Evolutionary conservation across 306 rosid genomes (phyloP).

Genomic region (Geum urbanum): DNA sequence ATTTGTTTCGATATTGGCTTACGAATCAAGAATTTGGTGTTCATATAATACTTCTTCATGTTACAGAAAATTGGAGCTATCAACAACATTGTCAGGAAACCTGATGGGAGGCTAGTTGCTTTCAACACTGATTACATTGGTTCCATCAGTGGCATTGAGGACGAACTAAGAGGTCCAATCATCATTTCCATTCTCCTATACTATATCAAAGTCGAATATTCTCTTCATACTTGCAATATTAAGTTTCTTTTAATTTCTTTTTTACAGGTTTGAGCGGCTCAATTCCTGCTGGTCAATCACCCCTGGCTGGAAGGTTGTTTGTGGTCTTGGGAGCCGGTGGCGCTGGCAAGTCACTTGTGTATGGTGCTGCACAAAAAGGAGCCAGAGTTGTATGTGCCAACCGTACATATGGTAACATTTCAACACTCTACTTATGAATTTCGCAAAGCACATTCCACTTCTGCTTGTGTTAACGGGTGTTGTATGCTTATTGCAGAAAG

Average conservation of each 20-base stretch:
- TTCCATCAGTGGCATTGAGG: slow-evolving; percentile 31
- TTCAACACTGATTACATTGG: slow-evolving; percentile 33
- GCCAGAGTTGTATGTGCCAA: slow-evolving; percentile 47
- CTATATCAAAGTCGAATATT: neutral
- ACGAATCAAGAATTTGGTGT: neutral
- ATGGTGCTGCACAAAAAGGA: slow-evolving; percentile 37
- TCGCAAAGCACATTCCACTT: neutral
- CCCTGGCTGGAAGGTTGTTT: slow-evolving; percentile 30
- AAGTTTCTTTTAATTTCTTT: neutral
- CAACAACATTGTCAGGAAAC: slow-evolving; percentile 29
- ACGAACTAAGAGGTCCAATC: slow-evolving; percentile 20
- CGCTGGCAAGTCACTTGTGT: slow-evolving; percentile 29
- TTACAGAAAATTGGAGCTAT: slow-evolving; percentile 32
- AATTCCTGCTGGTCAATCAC: slow-evolving; percentile 18
- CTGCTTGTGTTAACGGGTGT: neutral
- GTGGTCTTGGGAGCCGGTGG: slow-evolving; percentile 37
- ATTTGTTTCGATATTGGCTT: too few species aligned
- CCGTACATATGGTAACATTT: slow-evolving; percentile 31
- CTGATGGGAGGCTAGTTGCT: slow-evolving; percentile 27
- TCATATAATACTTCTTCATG: neutral
- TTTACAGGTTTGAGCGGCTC: slow-evolving; percentile 23
- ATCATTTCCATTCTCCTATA: neutral
- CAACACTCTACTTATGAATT: neutral
- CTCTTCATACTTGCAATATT: neutral
- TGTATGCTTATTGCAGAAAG: slow-evolving; percentile 26